Base-by-base conservation (phyloP, 306 rosid species). In the Casuarina cunninghamiana region DNA sequence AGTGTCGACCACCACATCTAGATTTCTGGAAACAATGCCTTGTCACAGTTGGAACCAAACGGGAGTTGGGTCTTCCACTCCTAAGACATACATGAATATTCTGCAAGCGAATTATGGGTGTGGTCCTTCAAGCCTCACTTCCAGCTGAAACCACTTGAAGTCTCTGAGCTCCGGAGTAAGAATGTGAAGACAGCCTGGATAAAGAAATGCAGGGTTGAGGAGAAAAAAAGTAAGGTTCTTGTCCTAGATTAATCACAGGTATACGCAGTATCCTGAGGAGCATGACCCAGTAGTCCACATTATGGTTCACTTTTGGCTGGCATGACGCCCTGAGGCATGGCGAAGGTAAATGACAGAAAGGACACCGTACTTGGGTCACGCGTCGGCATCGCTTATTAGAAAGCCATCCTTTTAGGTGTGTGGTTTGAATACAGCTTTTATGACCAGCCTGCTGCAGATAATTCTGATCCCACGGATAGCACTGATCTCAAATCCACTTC, bases 261-360 rank as follows among this genome's bases (percentile, higher is more conserved):
- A 79, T 76, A 72, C 62, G 54, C 54, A 75, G 72, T 71, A 58
- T 74, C 69, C 43, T 72, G 74, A 70, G 72, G 61, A 73, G 69
- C 83, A 81, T 62, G 32, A 71, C 75, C 70, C 82, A 83, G 84
- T 62, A 26, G 32, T 26, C 32, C 39, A 80, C 85, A 78, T 83
- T 83, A 79, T 83, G 66, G 75, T 75, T 69, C 72, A 60, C 89
- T 81, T 89, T 90, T 60, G 72, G 62, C 83, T 77, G 83, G 74
- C 78, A 49, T 61, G 72, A 67, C 70, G 74, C 74, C 2, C 2
- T 10, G 16, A 77, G 73, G 51, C 70, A 62, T 68, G 81, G 38
- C 55, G 53, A 53, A 2, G 15, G 70, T 26, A 83, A 79, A 83
- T 90, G 83, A 75, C 92, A 61, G 43, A 68, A 82, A 26, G 80